Evolutionary conservation across 2,329 filamentous ascomycete genomes (phyloP).

Genomic region (Tolypocladium ovalisporum): DNA sequence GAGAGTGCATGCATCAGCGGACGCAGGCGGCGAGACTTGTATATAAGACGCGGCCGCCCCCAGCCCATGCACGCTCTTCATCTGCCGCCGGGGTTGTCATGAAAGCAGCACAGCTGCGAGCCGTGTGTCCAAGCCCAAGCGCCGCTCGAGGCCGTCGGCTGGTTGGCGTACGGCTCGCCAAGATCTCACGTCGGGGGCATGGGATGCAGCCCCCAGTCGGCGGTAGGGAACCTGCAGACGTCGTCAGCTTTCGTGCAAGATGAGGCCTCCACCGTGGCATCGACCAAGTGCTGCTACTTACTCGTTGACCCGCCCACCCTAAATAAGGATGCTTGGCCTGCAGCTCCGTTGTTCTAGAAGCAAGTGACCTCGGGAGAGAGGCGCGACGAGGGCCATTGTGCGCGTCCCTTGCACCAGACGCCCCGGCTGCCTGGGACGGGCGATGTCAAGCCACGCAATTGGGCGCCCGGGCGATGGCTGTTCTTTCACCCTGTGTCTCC

Average conservation of each 20-base stretch:
- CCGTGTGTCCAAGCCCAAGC: neutral
- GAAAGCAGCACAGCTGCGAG: neutral
- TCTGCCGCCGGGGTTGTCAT: neutral
- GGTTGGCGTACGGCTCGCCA: neutral
- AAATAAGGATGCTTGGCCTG: neutral
- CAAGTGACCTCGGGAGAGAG: neutral
- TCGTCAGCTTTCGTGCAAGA: neutral
- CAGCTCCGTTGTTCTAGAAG: neutral
- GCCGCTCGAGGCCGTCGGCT: neutral
- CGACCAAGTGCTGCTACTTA: neutral
- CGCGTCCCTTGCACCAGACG: neutral
- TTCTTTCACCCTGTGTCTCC: neutral
- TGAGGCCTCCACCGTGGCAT: neutral
- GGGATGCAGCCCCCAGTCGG: neutral
- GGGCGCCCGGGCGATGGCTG: neutral
- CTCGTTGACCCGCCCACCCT: no score
- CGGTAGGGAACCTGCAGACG: neutral
- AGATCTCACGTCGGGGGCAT: neutral
- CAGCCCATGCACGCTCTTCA: neutral
- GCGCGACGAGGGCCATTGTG: neutral
- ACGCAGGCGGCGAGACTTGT: neutral
- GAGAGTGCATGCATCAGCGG: neutral
- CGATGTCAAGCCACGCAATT: neutral
- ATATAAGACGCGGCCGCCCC: neutral
- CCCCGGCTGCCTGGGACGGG: neutral